Evolutionary conservation across 805 yeast species (phyloP).

Genomic region (Monosporozyma aerobia): DNA sequence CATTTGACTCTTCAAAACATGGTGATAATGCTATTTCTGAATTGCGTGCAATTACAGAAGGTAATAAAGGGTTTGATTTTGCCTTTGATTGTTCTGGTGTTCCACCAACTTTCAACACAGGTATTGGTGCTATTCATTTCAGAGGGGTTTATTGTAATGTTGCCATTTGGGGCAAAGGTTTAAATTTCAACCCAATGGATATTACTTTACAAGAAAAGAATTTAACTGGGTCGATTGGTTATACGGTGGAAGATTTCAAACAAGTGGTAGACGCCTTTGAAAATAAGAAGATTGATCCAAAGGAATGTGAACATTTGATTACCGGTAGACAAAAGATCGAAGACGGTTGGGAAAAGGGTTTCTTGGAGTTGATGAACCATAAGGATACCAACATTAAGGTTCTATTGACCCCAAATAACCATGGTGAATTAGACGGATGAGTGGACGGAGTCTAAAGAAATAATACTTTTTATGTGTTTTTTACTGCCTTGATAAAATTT

Average conservation of each 20-base stretch:
- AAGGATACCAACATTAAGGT: constrained; percentile 50
- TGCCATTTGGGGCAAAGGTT: constrained; percentile 54
- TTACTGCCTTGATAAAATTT: too few species aligned
- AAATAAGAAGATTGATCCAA: constrained; percentile 37
- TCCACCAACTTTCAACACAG: constrained; percentile 42
- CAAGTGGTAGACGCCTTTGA: constrained; percentile 45
- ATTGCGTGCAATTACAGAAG: constrained; percentile 34
- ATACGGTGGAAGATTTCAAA: constrained; percentile 46
- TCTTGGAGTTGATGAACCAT: constrained; percentile 39
- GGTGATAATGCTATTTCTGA: constrained; percentile 32
- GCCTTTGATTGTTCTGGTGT: constrained; percentile 48
- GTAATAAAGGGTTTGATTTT: constrained; percentile 39
- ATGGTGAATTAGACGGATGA: constrained; percentile 21
- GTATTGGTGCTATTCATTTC: constrained; percentile 40
- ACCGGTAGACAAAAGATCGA: constrained; percentile 44
- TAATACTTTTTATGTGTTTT: too few species aligned
- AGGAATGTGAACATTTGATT: constrained; percentile 39
- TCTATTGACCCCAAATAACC: constrained; percentile 40
- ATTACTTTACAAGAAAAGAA: constrained; percentile 46
- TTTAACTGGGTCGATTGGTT: constrained; percentile 54
- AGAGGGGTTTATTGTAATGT: constrained; percentile 54
- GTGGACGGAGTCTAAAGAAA: not conserved
- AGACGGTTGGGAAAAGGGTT: constrained; percentile 47
- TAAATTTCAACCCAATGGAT: constrained; percentile 45
- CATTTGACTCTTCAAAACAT: constrained; percentile 39